Evolutionary conservation across 306 rosid genomes (phyloP).

Genomic region (Neltuma alba): DNA sequence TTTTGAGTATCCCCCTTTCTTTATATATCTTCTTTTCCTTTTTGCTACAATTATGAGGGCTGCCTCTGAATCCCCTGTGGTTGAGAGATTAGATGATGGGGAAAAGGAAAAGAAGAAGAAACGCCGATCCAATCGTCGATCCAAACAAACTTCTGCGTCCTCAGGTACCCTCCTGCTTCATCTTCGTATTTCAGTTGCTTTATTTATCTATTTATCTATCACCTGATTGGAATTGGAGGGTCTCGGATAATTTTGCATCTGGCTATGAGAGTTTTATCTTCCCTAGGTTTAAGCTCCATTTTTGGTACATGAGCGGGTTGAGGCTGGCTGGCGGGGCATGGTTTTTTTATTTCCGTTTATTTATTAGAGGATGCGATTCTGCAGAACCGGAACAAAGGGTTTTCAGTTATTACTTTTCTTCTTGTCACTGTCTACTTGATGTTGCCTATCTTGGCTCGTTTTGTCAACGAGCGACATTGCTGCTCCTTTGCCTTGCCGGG

Average conservation of each 20-base stretch:
- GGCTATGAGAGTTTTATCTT: neutral
- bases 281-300: neutral
- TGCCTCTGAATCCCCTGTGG: conserved; percentile 49
- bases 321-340: neutral
- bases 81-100: conserved; percentile 60
- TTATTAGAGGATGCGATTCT: neutral
- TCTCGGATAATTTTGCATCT: conserved; percentile 7
- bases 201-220: neutral
- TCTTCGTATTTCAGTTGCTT: neutral
- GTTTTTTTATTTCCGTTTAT: conserved; percentile 13
- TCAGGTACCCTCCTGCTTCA: conserved; percentile 38
- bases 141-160: conserved; percentile 49
- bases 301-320: neutral
- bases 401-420: neutral
- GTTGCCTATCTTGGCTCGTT: neutral
- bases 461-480: conserved; percentile 10
- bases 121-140: conserved; percentile 76
- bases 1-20: neutral
- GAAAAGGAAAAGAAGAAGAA: conserved; percentile 92
- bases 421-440: neutral
- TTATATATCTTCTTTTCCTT: neutral
- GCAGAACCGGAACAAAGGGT: neutral
- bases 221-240: neutral
- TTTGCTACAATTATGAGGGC: conserved; percentile 46
- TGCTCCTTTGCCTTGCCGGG: neutral